Evolutionary conservation across 2,329 filamentous ascomycete species (phyloP), one percentile per base, ranked within the genome.

Genomic region (Trichocomaceae sp.): DNA sequence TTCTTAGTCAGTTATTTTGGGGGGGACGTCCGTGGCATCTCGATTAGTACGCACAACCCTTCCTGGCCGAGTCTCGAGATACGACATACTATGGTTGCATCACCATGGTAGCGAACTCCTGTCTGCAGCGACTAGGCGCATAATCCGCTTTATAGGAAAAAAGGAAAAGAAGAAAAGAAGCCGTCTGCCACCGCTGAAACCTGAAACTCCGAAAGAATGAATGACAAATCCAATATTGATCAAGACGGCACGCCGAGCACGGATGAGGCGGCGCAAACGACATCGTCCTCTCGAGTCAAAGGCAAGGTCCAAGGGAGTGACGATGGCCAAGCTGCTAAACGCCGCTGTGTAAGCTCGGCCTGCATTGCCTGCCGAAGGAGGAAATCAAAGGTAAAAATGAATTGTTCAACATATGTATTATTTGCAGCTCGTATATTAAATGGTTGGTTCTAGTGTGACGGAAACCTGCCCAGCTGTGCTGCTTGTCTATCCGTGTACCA

Each of bases 401-500:
- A 52, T 45, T 35, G n/a, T 5, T 35, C 31, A 15, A 35, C 31
- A 13, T 35, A 1, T n/a, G n/a, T n/a, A n/a, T n/a, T n/a, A n/a
- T 35, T 8, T 35, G 12, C 22, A 47, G 17, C n/a, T 39, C 19
- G 15, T 55, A 48, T 52, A 47, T 50, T 50, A 13, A 26, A 22
- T 4, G n/a, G 12, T 33, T 39, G 8, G 31, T 51, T 33, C n/a
- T 55, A 81, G 80, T 97, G 92, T 71, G 92, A 97, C 71, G 92
- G 92, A 57, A 91, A 90, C 54, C 79, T 88, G 5, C 92, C 92
- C 5, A 91, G 88, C 63, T 97, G 93, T 69, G 92, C 92, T 7
- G 92, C 93, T n/a, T 99, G 93, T 72, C 84, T 88, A 59, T 95
- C 90, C 62, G 92, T 97, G 53, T 97, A 99, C 68, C 70, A 74